phyloP scores from a whole-genome alignment of 352 stramenopile species.

The Pythium pectinolyticum region DNA sequence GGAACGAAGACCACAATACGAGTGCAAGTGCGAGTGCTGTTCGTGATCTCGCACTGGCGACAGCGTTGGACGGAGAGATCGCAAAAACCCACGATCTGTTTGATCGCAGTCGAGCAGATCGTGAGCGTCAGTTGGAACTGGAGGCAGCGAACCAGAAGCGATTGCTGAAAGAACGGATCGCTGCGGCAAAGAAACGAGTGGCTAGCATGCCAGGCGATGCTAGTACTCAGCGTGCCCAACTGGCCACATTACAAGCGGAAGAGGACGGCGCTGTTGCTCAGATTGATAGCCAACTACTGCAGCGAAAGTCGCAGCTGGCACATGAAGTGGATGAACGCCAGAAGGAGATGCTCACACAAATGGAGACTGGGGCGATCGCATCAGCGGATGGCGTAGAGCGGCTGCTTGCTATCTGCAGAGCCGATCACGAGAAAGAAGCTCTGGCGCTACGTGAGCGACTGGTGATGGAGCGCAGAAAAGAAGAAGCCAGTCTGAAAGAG shows the following conservation, averaged over 20 bases:
- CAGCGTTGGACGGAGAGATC: conserved; percentile 14
- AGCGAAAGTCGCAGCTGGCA: neutral
- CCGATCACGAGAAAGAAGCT: conserved; percentile 32
- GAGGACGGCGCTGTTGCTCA: conserved; percentile 4
- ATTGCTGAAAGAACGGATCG: conserved; percentile 18
- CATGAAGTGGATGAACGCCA: neutral
- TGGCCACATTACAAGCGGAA: conserved; percentile 14
- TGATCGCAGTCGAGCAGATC: conserved; percentile 16
- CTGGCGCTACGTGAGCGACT: conserved; percentile 25
- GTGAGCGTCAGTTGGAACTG: conserved; percentile 1
- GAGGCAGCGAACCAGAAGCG: conserved; percentile 15
- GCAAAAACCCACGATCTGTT: conserved; percentile 24
- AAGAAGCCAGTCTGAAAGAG: conserved; percentile 14
- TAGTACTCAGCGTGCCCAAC: neutral
- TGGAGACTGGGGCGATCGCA: conserved; percentile 23
- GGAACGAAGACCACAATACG: neutral
- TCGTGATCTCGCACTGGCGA: neutral
- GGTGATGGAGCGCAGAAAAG: conserved; percentile 18
- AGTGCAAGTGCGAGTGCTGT: neutral
- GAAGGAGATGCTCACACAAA: conserved; percentile 25
- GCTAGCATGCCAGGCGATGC: neutral
- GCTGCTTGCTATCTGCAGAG: conserved; percentile 28
- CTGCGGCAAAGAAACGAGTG: neutral
- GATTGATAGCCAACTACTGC: conserved; percentile 27
- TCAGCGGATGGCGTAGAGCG: conserved; percentile 31